Percentiles rank a stretch among this genome's conserved stretches.
Conservation (phyloP, 2,329 filamentous ascomycete species). For the Periconia sp. region DNA sequence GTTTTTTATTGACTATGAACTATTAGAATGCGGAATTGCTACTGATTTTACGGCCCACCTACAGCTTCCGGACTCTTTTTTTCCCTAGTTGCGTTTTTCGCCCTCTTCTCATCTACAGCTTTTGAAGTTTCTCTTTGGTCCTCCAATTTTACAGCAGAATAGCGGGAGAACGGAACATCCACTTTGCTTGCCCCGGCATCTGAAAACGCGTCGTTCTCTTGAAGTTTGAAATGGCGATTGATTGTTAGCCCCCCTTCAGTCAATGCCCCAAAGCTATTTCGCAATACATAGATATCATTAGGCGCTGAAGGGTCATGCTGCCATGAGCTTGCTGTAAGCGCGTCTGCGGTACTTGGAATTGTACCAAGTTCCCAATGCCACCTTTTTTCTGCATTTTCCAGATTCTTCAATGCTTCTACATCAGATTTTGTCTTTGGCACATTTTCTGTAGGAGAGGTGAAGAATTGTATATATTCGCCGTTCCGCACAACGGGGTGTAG, state of each 20-base stretch:
- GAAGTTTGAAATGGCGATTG: slow-evolving; percentile 8
- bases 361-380: slow-evolving; percentile 43
- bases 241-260: slow-evolving; percentile 56
- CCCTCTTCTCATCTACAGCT: no score
- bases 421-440: slow-evolving; percentile 1
- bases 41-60: slow-evolving; percentile 4
- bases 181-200: slow-evolving; percentile 45
- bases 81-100: no score
- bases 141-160: slow-evolving; percentile 12
- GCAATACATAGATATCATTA: slow-evolving; percentile 20
- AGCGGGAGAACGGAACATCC: slow-evolving; percentile 51
- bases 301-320: slow-evolving; percentile 13
- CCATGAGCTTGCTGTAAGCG: slow-evolving; percentile 26
- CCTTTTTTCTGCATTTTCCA: background rate
- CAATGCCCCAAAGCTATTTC: slow-evolving; percentile 62
- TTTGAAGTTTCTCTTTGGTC: background rate
- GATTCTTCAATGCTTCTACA: slow-evolving; percentile 1
- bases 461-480: slow-evolving; percentile 61
- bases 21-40: slow-evolving; percentile 7
- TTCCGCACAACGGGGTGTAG: slow-evolving; percentile 61
- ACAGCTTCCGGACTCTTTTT: slow-evolving; percentile 2
- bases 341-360: slow-evolving; percentile 49
- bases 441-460: slow-evolving; percentile 20
- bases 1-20: slow-evolving; percentile 4
- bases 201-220: slow-evolving; percentile 1